Evolutionary conservation across 2,329 filamentous ascomycete species (phyloP).

Genomic region (Penicillium palitans): DNA sequence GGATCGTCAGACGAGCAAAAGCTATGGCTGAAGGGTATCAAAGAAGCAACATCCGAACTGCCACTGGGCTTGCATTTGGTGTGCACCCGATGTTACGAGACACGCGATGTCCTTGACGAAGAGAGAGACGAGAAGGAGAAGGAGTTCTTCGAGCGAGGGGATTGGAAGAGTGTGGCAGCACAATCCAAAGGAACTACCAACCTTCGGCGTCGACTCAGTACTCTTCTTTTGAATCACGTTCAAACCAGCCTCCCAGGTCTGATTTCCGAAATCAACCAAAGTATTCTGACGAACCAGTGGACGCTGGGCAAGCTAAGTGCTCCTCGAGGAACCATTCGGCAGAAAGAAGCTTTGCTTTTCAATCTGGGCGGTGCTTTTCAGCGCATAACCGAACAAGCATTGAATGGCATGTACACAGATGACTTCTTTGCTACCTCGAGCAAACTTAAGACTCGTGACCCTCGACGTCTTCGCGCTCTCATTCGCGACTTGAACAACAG

Average conservation of each 20-base stretch:
- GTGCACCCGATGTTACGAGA: neutral
- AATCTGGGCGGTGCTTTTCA: constrained; percentile 4
- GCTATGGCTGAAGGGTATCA: constrained; percentile 38
- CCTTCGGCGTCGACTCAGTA: neutral
- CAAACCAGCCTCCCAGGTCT: neutral
- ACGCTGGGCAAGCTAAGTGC: constrained; percentile 28
- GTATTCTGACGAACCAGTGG: constrained; percentile 29
- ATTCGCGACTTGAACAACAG: constrained; percentile 28
- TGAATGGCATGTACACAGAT: neutral
- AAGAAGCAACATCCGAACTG: constrained; percentile 45
- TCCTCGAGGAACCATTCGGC: constrained; percentile 24
- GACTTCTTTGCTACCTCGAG: constrained; percentile 3
- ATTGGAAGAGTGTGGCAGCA: constrained; percentile 14
- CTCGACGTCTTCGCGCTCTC: constrained; percentile 31
- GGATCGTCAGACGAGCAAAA: constrained; percentile 39
- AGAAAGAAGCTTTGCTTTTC: constrained; percentile 33
- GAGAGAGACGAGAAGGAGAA: neutral
- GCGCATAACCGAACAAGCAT: neutral
- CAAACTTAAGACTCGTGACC: constrained; percentile 16
- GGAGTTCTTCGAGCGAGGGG: constrained; percentile 28
- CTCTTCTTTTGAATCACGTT: neutral
- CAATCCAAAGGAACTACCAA: neutral
- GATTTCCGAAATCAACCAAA: neutral
- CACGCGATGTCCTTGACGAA: neutral
- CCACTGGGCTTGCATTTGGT: constrained; percentile 48